Evolutionary conservation across 805 yeast species (phyloP), one percentile per base, ranked within the genome.

Genomic region (Myxozyma monticola): DNA sequence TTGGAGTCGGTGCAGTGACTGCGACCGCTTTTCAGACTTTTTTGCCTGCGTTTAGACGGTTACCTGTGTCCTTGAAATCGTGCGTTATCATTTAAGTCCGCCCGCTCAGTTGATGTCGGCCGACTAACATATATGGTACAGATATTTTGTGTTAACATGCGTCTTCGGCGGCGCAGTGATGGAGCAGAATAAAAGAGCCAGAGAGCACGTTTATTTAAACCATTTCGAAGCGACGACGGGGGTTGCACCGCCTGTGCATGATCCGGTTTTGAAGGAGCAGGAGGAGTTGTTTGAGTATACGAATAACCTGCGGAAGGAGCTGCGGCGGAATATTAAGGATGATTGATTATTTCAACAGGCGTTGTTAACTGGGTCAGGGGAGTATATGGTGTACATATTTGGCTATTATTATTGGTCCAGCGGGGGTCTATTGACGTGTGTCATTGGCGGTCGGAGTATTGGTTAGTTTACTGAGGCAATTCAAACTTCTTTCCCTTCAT

Each of bases 401-500:
- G n/a, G n/a, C n/a, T 33, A 33, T n/a, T 33, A 8, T 33, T 7
- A 7, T n/a, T 17, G 20, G 7, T 33, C 9, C 37, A n/a, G 37
- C 14, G 37, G 7, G 9, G 7, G 17, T 33, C 9, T 33, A 33
- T 9, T n/a, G 31, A 28, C 14, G 14, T 28, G 14, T 10, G 14
- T 28, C 14, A 28, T 28, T 28, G 9, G 9, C 14, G 9, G 9
- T 14, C 9, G 9, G 14, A 9, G 9, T 10, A 14, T 9, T 21
- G 25, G 6, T 18, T 8, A 35, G 36, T 17, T 60, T 60, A 71
- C 48, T 67, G 71, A 5, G 96, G 96, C 60, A 91, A 75, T 59
- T 82, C 84, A 60, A 86, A 82, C 62, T 80, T 81, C 67, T 81
- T 76, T 38, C 91, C 95, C 67, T 84, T 82, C 74, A 89, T 74